phyloP scores from a whole-genome alignment of 805 yeast species.

The Torulaspora gathmanii region DNA sequence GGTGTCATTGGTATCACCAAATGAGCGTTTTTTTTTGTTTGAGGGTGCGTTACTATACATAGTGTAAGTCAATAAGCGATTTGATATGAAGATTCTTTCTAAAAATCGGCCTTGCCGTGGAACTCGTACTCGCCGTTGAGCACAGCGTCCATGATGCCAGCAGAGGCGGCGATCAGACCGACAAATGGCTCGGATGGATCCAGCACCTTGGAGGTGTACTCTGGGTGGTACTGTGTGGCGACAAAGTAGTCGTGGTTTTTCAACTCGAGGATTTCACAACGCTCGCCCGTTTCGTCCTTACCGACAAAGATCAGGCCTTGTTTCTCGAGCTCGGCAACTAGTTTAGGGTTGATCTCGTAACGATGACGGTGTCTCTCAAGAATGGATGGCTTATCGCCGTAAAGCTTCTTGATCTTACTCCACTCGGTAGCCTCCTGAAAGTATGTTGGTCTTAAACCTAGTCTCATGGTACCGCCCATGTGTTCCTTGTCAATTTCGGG shows the following conservation, averaged over 20 bases:
- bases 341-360: conserved; percentile 90
- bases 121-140: conserved; percentile 38
- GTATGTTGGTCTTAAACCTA: conserved; percentile 86
- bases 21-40: conserved; percentile 5
- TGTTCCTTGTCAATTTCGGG: conserved; percentile 95
- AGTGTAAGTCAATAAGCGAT: neutral
- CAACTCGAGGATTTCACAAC: conserved; percentile 93
- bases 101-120: conserved; percentile 31
- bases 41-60: conserved; percentile 3
- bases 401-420: conserved; percentile 69
- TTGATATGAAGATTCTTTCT: conserved; percentile 3
- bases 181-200: conserved; percentile 96
- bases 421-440: conserved; percentile 65
- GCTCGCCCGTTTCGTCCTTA: conserved; percentile 79
- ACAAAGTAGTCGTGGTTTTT: conserved; percentile 84
- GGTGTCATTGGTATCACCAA: conserved; percentile 78
- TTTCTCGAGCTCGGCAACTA: conserved; percentile 64
- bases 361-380: conserved; percentile 97
- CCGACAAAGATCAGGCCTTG: conserved; percentile 88
- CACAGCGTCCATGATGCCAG: conserved; percentile 72
- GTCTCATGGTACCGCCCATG: conserved; percentile 98
- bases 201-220: conserved; percentile 90
- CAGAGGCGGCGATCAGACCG: conserved; percentile 91
- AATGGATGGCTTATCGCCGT: conserved; percentile 65
- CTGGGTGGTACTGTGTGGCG: conserved; percentile 98